phyloP scores from a whole-genome alignment of 768 basidiomycete species.

The Sarcomyxa edulis region DNA sequence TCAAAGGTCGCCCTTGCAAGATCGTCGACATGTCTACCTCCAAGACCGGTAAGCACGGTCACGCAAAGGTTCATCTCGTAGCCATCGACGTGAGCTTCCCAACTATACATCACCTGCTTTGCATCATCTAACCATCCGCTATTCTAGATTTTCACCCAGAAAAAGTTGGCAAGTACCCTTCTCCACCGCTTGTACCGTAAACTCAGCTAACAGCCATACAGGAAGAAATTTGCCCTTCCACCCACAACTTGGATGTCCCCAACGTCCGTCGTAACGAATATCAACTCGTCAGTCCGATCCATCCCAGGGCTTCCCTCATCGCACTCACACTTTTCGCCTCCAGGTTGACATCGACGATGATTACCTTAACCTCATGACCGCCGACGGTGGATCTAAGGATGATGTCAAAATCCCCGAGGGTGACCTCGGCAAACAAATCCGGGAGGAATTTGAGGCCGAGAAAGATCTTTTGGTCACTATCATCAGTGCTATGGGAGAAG shows the following conservation, averaged over 20 bases:
- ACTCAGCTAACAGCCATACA: constrained; percentile 23
- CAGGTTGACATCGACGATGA: constrained; percentile 90
- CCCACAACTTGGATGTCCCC: constrained; percentile 99
- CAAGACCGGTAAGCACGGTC: constrained; percentile 99
- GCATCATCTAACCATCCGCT: constrained; percentile 6
- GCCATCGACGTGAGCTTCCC: constrained; percentile 81
- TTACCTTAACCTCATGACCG: constrained; percentile 90
- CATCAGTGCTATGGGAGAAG: constrained; percentile 88
- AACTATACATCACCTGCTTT: not conserved
- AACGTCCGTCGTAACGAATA: constrained; percentile 89
- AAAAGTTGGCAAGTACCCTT: constrained; percentile 76
- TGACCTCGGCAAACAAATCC: constrained; percentile 72
- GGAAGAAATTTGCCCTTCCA: constrained; percentile 95
- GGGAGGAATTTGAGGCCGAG: constrained; percentile 69
- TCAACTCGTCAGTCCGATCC: constrained; percentile 60
- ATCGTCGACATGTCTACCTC: constrained; percentile 99
- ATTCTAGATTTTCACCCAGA: constrained; percentile 93
- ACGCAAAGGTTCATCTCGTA: constrained; percentile 98
- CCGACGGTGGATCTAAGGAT: constrained; percentile 79
- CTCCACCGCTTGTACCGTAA: constrained; percentile 5
- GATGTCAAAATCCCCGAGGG: constrained; percentile 92
- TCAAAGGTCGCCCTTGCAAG: constrained; percentile 98
- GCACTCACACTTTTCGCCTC: constrained; percentile 4
- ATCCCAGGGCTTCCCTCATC: constrained; percentile 7
- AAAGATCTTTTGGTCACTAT: constrained; percentile 88